phyloP scores from a whole-genome alignment of 805 yeast genomes.

The Starmerella davenportii region DNA sequence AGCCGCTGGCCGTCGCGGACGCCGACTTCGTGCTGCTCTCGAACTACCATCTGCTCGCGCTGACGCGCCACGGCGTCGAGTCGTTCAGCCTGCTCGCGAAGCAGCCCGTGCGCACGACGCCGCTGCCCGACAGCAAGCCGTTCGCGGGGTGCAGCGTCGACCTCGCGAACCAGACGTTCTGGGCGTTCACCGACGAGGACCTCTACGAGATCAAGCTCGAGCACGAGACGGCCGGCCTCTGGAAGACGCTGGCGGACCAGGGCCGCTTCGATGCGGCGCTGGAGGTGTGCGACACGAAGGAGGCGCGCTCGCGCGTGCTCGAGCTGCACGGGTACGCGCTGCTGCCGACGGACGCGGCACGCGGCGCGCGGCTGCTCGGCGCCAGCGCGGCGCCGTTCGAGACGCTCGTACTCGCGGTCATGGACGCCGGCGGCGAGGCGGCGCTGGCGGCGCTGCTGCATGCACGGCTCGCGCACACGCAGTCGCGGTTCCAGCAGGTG shows the following conservation, averaged over 20 bases:
- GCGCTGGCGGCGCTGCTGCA: slow-evolving; percentile 23
- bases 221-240: slow-evolving; percentile 54
- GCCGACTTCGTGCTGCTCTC: slow-evolving; percentile 4
- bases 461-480: slow-evolving; percentile 14
- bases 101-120: slow-evolving; percentile 28
- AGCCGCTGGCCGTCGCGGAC: not conserved
- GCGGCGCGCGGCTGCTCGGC: slow-evolving; percentile 41
- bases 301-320: slow-evolving; percentile 31
- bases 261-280: slow-evolving; percentile 51
- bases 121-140: slow-evolving; percentile 23
- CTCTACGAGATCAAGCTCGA: slow-evolving; percentile 52
- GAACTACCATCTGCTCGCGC: slow-evolving; percentile 7
- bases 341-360: slow-evolving; percentile 18
- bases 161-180: slow-evolving; percentile 37
- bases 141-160: slow-evolving; percentile 37
- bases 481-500: slow-evolving; percentile 29
- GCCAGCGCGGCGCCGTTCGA: slow-evolving; percentile 50
- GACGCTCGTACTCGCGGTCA: slow-evolving; percentile 38
- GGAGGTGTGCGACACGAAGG: slow-evolving; percentile 22
- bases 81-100: slow-evolving; percentile 18
- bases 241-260: slow-evolving; percentile 44
- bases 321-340: slow-evolving; percentile 37
- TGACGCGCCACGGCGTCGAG: not conserved
- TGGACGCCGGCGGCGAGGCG: slow-evolving; percentile 26
- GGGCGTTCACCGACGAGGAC: slow-evolving; percentile 47